These are phyloP conservation scores for Magnolia officinalis DNA, from an alignment of 164 flowering plant species.

Conservation along the genomic window DNA sequence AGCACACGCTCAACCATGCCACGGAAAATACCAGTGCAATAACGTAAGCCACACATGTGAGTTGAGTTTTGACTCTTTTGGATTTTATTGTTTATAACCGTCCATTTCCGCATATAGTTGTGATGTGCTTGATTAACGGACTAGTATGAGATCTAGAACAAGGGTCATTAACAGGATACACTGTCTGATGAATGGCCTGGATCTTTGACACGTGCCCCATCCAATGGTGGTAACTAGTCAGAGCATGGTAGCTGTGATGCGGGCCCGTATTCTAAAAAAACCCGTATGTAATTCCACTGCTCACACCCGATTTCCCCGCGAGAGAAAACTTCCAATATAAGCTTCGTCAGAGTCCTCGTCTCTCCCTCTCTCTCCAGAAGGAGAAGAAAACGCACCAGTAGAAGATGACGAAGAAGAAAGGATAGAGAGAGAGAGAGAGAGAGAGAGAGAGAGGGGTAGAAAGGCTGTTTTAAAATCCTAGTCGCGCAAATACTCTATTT, in stretches of 20 bases:
- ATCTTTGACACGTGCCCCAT: background rate
- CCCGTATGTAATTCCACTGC: background rate
- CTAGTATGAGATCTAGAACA: no score
- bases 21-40: no score
- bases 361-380: background rate
- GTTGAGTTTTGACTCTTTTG: no score
- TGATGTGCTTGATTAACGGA: no score
- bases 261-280: background rate
- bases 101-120: no score
- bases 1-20: no score
- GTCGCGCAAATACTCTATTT: background rate
- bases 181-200: background rate
- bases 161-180: no score
- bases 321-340: background rate
- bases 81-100: no score
- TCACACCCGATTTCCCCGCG: background rate
- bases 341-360: background rate
- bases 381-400: no score
- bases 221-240: background rate
- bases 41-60: no score
- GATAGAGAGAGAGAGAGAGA: background rate
- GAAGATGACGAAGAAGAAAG: background rate
- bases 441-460: background rate
- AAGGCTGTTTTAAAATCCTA: background rate
- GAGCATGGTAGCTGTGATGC: background rate